phyloP scores from a whole-genome alignment of 2,329 filamentous ascomycete genomes.

The Nigrospora osmanthi region DNA sequence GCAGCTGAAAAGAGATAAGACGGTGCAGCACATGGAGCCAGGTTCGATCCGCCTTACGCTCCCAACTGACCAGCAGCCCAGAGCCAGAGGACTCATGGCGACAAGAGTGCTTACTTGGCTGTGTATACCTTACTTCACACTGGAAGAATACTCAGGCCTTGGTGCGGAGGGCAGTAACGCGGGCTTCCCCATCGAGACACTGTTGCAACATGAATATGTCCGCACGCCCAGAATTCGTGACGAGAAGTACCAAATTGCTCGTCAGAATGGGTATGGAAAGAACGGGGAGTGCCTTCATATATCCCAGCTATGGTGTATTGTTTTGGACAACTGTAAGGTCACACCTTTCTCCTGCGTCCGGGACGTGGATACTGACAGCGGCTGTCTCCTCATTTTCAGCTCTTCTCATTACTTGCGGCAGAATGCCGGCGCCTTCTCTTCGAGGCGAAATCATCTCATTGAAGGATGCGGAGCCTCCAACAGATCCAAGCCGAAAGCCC shows the following conservation, averaged over 20 bases:
- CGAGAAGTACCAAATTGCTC: slow-evolving; percentile 12
- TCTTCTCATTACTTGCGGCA: slow-evolving; percentile 13
- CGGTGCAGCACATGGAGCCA: slow-evolving; percentile 34
- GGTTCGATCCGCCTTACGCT: slow-evolving; percentile 27
- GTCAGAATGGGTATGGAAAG: slow-evolving; percentile 6
- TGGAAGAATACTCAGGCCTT: slow-evolving; percentile 20
- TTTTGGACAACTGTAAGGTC: slow-evolving; percentile 15
- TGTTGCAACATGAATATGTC: slow-evolving; percentile 12
- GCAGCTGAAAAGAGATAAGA: slow-evolving; percentile 26
- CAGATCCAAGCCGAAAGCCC: slow-evolving; percentile 3
- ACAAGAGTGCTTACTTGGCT: slow-evolving; percentile 26
- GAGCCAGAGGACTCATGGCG: slow-evolving; percentile 2
- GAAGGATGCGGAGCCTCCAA: slow-evolving; percentile 7
- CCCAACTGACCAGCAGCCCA: slow-evolving; percentile 10
- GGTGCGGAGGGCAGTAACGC: neutral
- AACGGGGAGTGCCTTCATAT: slow-evolving; percentile 12
- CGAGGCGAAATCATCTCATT: slow-evolving; percentile 5
- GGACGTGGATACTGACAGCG: neutral
- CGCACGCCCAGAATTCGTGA: slow-evolving; percentile 9
- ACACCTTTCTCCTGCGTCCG: neutral
- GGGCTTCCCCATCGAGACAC: slow-evolving; percentile 12
- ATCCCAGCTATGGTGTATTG: slow-evolving; percentile 16
- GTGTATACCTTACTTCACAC: slow-evolving; percentile 38
- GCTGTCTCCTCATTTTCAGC: slow-evolving; percentile 3
- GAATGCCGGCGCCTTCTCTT: slow-evolving; percentile 4